phyloP scores from a whole-genome alignment of 2,329 filamentous ascomycete genomes.

The Penicillium sp. region DNA sequence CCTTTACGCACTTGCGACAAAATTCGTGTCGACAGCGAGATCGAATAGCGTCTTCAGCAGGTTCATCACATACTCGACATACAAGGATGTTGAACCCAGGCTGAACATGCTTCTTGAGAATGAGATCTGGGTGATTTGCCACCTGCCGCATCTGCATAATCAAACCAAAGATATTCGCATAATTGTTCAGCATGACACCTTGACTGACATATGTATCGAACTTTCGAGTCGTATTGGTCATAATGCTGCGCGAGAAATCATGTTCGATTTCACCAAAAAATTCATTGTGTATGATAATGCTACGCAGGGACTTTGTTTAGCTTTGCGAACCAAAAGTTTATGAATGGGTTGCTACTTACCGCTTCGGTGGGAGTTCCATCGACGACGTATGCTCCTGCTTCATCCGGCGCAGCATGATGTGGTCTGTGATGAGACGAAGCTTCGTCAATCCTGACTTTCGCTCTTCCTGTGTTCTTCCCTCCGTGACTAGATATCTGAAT shows the following conservation, averaged over 20 bases:
- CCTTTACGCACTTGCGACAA: conserved; percentile 76
- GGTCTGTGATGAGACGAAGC: conserved; percentile 81
- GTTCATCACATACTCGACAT: conserved; percentile 94
- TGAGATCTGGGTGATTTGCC: conserved; percentile 90
- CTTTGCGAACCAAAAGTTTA: not conserved
- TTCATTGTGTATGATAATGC: conserved; percentile 82
- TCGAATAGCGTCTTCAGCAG: conserved; percentile 89
- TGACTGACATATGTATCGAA: conserved; percentile 96
- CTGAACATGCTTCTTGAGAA: conserved; percentile 81
- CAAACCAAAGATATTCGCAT: conserved; percentile 97
- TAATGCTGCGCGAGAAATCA: conserved; percentile 93
- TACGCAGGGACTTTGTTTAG: conserved; percentile 12
- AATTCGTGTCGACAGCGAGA: conserved; percentile 93
- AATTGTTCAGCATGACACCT: conserved; percentile 93
- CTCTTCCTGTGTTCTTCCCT: conserved; percentile 51
- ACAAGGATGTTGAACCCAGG: conserved; percentile 87
- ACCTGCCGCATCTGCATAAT: conserved; percentile 99
- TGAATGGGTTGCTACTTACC: conserved; percentile 44
- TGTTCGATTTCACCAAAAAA: conserved; percentile 97
- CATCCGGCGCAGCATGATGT: conserved; percentile 92
- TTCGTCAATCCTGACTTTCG: conserved; percentile 74
- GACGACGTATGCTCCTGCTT: conserved; percentile 91
- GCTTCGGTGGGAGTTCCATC: conserved; percentile 95
- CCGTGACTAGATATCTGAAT: conserved; percentile 51
- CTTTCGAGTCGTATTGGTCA: conserved; percentile 82